Evolutionary conservation across 208 protist species (phyloP).

Genomic region (Trichomonas gallinae): DNA sequence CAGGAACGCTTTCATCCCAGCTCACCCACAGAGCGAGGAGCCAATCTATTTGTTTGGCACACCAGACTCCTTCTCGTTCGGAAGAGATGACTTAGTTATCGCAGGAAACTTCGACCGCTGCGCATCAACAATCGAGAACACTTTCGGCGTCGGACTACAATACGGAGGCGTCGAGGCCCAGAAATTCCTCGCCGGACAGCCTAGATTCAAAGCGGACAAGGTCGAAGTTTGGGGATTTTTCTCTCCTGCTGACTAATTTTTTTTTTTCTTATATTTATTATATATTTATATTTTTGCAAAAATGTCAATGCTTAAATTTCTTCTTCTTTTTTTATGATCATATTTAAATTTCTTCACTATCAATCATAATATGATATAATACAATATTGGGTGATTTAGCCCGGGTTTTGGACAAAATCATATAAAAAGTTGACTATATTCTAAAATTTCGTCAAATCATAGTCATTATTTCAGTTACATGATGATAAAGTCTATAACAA

Average conservation of each 20-base stretch:
- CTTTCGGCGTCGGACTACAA: neutral
- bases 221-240: slow-evolving; percentile 20
- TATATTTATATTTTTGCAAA: neutral
- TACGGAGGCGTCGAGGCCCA: neutral
- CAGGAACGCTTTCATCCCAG: neutral
- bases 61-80: neutral
- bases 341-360: no score
- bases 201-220: neutral
- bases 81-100: neutral
- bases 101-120: neutral
- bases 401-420: no score
- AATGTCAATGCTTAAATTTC: no score
- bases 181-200: neutral
- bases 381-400: no score
- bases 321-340: no score
- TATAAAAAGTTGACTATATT: no score
- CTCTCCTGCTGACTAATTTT: neutral
- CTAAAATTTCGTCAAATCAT: no score
- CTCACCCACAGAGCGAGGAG: neutral
- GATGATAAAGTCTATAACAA: no score
- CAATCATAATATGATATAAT: no score
- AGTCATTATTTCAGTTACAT: no score
- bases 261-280: neutral
- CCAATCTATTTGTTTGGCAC: neutral
- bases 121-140: neutral